Evolutionary conservation across 768 basidiomycete genomes (phyloP).

Genomic region (Boletus pseudopeckii): DNA sequence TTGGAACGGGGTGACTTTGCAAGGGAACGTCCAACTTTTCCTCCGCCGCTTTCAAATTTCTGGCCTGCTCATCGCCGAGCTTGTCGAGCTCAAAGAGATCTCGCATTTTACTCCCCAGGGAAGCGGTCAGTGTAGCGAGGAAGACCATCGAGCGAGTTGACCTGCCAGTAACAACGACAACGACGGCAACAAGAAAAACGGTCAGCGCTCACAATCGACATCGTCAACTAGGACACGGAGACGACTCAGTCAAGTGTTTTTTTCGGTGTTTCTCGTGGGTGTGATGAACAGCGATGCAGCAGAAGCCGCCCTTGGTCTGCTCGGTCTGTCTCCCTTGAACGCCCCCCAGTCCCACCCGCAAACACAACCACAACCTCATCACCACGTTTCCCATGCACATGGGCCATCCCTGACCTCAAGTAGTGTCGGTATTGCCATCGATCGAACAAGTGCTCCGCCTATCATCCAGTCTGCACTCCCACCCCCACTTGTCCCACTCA

Average conservation of each 20-base stretch:
- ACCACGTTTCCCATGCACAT: slow-evolving; percentile 26
- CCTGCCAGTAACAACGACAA: not conserved
- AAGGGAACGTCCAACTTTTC: slow-evolving; percentile 20
- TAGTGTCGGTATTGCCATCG: slow-evolving; percentile 24
- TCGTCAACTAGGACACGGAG: slow-evolving; percentile 3
- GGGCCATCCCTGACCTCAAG: slow-evolving; percentile 27
- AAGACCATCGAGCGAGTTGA: slow-evolving; percentile 2
- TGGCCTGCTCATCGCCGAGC: slow-evolving; percentile 15
- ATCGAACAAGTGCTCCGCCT: slow-evolving; percentile 18
- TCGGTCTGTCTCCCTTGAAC: slow-evolving; percentile 44
- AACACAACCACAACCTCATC: slow-evolving; percentile 22
- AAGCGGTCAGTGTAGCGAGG: slow-evolving; percentile 5
- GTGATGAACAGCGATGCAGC: slow-evolving; percentile 53
- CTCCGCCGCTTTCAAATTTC: slow-evolving; percentile 4
- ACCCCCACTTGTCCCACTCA: slow-evolving; percentile 37
- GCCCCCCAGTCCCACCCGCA: slow-evolving; percentile 29
- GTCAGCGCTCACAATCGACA: slow-evolving; percentile 13
- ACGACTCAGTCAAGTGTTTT: slow-evolving; percentile 4
- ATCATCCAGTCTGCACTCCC: slow-evolving; percentile 24
- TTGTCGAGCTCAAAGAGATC: slow-evolving; percentile 12
- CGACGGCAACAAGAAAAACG: slow-evolving; percentile 19
- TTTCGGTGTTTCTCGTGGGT: slow-evolving; percentile 9
- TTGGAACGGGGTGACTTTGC: slow-evolving; percentile 14
- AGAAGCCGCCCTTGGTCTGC: slow-evolving; percentile 57
- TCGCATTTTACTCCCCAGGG: not conserved